Evolutionary conservation across 148 eudicot species (phyloP), one percentile per base, ranked within the genome.

Genomic region (Mesembryanthemum crystallinum): DNA sequence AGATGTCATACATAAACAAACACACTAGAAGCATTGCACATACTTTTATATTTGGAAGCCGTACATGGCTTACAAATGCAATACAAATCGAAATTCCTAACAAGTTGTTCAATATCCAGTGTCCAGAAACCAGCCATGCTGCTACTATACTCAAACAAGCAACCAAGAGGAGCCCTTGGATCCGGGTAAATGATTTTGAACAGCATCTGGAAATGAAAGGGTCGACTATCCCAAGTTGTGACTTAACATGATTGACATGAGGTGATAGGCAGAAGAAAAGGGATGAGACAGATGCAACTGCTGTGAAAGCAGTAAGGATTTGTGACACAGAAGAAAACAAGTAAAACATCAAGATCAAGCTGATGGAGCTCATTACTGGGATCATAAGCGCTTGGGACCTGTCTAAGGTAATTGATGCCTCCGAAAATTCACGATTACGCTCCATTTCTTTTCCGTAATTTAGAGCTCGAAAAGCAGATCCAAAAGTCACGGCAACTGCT

Each of bases 321-420:
- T 95, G 99, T 54, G 99, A 95, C 72, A 95, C 96, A 9, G 99
- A 92, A 67, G 99, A 89, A 83, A 95, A 95, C 79, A 95, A 78
- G 83, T 95, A 95, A 85, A 95, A 95, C 99, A 92, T 95, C 83
- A 92, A 68, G 62, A 95, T 84, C 85, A 95, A 80, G 84, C 99
- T 95, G 81, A 88, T 86, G 27, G 99, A 95, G 82, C 99, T 92
- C 97, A 92, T 89, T 67, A 95, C 74, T 17, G 99, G 99, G 67
- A 95, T 92, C 99, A 95, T 95, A 54, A 95, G 84, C 33, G 99
- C 99, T 83, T 95, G 99, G 54, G 97, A 95, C 71, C 89, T 86
- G 74, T 95, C 97, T 72, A 95, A 82, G 73, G 99, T 95, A 52
- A 95, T 92, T 45, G 97, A 91, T 49, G 94, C 94, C 83, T 95